Evolutionary conservation across 306 rosid species (phyloP).

Genomic region (Abrus pulchellus): DNA sequence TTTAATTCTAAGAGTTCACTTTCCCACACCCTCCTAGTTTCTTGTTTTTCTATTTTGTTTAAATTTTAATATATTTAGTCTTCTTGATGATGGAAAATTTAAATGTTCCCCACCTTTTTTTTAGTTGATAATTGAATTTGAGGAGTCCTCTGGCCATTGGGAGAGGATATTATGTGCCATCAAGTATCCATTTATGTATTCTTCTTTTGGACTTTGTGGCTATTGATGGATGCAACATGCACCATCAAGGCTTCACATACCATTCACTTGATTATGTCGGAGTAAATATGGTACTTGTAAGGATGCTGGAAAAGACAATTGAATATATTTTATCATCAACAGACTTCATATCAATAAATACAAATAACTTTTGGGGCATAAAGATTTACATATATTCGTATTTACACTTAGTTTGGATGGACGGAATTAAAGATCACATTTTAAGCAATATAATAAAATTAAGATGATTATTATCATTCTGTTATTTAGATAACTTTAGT

Average conservation of each 20-base stretch:
- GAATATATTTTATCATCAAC: neutral
- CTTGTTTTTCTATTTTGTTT: conserved; percentile 38
- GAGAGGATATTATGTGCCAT: neutral
- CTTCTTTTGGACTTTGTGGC: conserved; percentile 24
- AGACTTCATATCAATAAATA: neutral
- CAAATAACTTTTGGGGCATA: neutral
- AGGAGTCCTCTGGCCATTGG: neutral
- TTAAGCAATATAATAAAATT: conserved; percentile 5
- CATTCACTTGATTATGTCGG: conserved; percentile 9
- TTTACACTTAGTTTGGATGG: neutral
- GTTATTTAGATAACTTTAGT: neutral
- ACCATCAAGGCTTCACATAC: conserved; percentile 39
- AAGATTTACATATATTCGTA: neutral
- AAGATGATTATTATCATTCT: neutral
- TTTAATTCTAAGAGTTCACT: conserved; percentile 27
- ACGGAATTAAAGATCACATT: neutral
- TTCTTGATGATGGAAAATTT: conserved; percentile 15
- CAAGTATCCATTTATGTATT: neutral
- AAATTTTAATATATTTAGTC: conserved; percentile 25
- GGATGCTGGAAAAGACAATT: conserved; percentile 22
- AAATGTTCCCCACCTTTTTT: neutral
- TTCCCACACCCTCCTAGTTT: conserved; percentile 37
- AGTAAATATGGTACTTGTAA: conserved; percentile 16
- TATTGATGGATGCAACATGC: conserved; percentile 44
- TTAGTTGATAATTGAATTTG: conserved; percentile 22